Base-by-base conservation (phyloP, 2,329 filamentous ascomycete genomes). In the Alternaria incomplexa region DNA sequence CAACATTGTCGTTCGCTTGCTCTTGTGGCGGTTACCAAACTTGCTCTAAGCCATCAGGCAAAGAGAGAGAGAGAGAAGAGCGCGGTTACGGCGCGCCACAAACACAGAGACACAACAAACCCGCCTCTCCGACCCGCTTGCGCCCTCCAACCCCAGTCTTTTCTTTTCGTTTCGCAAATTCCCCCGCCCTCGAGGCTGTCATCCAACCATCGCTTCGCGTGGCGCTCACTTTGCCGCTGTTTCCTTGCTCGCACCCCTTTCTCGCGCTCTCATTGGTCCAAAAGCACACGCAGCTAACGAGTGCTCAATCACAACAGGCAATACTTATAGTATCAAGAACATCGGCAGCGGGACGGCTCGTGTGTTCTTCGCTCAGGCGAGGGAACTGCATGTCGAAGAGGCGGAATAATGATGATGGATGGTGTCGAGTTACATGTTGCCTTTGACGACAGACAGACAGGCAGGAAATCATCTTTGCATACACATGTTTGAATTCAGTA, bases 291-390 rank as follows among this genome's bases (percentile, higher is more conserved):
- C 20, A 64, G 65, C 55, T 62, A 62, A 67, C 25, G 43, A 59
- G 36, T 43, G 36, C 7, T 47, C 12, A 40, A 30, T 45, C 26
- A 45, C 45, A 55, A 55, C 48, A 97, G 95, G 95, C 55, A 98
- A 98, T 77, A 91, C 93, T 72, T 99, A 99, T 81, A 92, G 91
- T 75, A 97, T 99, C 73, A 85, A 86, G 58, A 99, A 98, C 79
- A 89, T 93, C 60, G 89, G 89, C 73, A 86, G 90, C 66, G 84
- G 85, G 64, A 86, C 89, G 5, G 92, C 93, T 5, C 88, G 91
- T 43, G 86, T 98, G 52, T 98, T 98, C 83, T 99, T 98, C 80
- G 90, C 93, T 1, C 96, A 99, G 79, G 95, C 91, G 7, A 95
- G 91, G 79, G 92, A 90, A 66, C 70, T 65, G 45, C 56, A 54